A percentile compares a stretch with the other conserved stretches of the same genome.
Evolutionary conservation across 2,329 filamentous ascomycete species (phyloP).

Genomic region (Apiospora pterosperma): DNA sequence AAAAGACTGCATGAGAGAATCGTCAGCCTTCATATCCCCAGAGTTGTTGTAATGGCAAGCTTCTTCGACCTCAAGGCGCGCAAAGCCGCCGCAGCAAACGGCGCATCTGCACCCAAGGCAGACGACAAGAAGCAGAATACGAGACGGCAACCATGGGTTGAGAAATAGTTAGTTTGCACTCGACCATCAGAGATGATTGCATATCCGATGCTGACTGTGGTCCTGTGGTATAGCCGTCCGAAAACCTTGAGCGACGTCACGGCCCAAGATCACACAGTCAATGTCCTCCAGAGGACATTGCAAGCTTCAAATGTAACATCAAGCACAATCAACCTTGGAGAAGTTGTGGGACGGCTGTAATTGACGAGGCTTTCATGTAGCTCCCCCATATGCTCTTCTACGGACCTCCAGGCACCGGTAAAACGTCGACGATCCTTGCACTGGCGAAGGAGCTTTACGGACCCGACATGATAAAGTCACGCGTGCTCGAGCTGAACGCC

Average conservation of each 20-base stretch:
- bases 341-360: not conserved
- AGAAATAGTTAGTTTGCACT: conserved; percentile 77
- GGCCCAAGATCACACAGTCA: conserved; percentile 95
- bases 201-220: conserved; percentile 23
- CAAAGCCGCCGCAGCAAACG: conserved; percentile 71
- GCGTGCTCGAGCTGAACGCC: conserved; percentile 98
- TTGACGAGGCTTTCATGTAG: conserved; percentile 33
- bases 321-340: conserved; percentile 2
- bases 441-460: conserved; percentile 97
- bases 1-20: not conserved
- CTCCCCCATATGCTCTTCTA: conserved; percentile 99
- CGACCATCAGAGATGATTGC: not conserved
- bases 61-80: conserved; percentile 97
- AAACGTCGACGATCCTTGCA: conserved; percentile 96
- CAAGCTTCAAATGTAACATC: conserved; percentile 79
- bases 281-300: conserved; percentile 84
- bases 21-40: not conserved
- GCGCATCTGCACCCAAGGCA: conserved; percentile 60
- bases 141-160: conserved; percentile 88
- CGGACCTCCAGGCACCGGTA: conserved; percentile 93
- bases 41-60: conserved; percentile 61
- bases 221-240: conserved; percentile 64
- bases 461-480: conserved; percentile 84
- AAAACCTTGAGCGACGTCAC: conserved; percentile 93
- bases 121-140: conserved; percentile 60